A percentile compares a stretch with the other conserved stretches of the same genome.
Evolutionary conservation across 768 basidiomycete genomes (phyloP).

Genomic region (Trametes cubensis): DNA sequence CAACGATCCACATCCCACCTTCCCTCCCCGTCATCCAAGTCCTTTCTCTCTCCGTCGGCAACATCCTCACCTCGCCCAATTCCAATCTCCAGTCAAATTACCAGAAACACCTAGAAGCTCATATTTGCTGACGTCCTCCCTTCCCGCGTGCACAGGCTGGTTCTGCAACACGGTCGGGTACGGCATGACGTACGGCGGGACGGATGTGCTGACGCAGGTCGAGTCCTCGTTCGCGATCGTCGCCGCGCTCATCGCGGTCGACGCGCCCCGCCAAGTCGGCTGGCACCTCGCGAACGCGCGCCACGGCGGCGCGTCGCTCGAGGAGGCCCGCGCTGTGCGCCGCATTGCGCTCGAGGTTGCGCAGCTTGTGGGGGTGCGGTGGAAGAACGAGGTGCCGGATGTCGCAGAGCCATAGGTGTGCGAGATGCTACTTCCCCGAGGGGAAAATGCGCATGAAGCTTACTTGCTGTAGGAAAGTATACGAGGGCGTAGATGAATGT

Average conservation of each 20-base stretch:
- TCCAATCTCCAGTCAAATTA: too few species aligned
- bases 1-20: background rate
- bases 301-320: slow-evolving; percentile 54
- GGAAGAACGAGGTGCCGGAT: slow-evolving; percentile 58
- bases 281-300: slow-evolving; percentile 67
- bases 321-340: slow-evolving; percentile 57
- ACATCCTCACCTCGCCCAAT: background rate
- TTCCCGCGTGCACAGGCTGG: slow-evolving; percentile 44
- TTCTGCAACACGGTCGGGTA: slow-evolving; percentile 58
- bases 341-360: slow-evolving; percentile 57
- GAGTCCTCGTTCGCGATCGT: slow-evolving; percentile 66
- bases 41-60: background rate
- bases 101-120: too few species aligned
- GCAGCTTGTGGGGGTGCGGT: slow-evolving; percentile 48
- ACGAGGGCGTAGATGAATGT: too few species aligned
- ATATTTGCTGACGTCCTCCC: background rate
- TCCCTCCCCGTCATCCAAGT: background rate
- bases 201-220: slow-evolving; percentile 47
- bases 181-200: slow-evolving; percentile 55
- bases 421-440: too few species aligned
- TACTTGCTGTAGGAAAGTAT: too few species aligned
- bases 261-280: slow-evolving; percentile 62
- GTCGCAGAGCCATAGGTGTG: slow-evolving; percentile 12
- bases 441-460: too few species aligned
- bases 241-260: slow-evolving; percentile 61